Conservation (phyloP, 192 early-diverging fungal genomes). For the Chytriomyces sp. region DNA sequence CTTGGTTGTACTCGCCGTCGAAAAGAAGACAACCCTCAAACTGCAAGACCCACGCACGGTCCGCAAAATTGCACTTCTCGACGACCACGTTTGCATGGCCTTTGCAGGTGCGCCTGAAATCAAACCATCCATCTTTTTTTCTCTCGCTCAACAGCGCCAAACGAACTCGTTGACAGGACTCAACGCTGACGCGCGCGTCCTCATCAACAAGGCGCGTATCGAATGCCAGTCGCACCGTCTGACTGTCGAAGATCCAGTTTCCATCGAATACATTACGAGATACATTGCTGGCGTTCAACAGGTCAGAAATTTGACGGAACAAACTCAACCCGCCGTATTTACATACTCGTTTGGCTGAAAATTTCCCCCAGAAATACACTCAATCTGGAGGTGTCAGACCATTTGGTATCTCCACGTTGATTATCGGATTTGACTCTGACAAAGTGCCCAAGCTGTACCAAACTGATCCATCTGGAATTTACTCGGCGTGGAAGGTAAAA, state of each 20-base stretch:
- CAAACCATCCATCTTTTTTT: background rate
- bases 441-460: constrained; percentile 91
- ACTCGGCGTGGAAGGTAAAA: constrained; percentile 91
- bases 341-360: background rate
- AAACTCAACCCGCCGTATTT: background rate
- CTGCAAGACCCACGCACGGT: constrained; percentile 97
- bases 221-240: constrained; percentile 98
- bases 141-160: background rate
- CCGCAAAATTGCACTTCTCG: constrained; percentile 94
- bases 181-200: constrained; percentile 92
- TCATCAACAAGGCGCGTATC: constrained; percentile 94
- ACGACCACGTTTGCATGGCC: constrained; percentile 95
- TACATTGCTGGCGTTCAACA: constrained; percentile 97
- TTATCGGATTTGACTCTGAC: constrained; percentile 92
- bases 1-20: constrained; percentile 92
- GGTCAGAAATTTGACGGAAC: constrained; percentile 48
- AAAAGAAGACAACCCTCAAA: constrained; percentile 93
- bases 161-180: constrained; percentile 65
- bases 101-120: constrained; percentile 74
- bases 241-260: constrained; percentile 95
- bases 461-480: constrained; percentile 98
- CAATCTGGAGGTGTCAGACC: constrained; percentile 98
- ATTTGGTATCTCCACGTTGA: constrained; percentile 96
- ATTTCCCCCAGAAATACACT: constrained; percentile 82
- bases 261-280: constrained; percentile 96